These are phyloP conservation scores for Pyricularia pennisetigena DNA, from an alignment of 2,329 filamentous ascomycete species.

Conservation along the genomic window DNA sequence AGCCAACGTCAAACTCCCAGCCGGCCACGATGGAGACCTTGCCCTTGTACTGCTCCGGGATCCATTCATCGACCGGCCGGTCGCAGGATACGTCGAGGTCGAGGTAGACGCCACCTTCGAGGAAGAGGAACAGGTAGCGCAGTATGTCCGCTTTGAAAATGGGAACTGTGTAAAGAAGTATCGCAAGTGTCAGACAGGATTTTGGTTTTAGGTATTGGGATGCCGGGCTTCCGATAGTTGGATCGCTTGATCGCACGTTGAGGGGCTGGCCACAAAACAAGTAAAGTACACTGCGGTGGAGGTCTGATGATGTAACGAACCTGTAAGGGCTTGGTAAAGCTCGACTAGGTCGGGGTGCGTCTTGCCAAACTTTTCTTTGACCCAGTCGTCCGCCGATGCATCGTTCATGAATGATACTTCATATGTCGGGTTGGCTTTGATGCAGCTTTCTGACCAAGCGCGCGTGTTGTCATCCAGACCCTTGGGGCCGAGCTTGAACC, in stretches of 20 bases:
- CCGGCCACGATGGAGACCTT: conserved; percentile 14
- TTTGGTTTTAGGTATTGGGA: background rate
- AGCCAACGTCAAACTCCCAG: conserved; percentile 17
- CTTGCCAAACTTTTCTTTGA: conserved; percentile 45
- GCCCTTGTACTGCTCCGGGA: conserved; percentile 10
- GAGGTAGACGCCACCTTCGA: conserved; percentile 33
- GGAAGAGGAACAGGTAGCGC: conserved; percentile 13
- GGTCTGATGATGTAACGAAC: background rate
- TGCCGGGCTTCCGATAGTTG: conserved; percentile 13
- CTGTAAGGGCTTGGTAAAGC: conserved; percentile 12
- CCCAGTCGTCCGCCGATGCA: conserved; percentile 31
- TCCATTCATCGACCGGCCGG: conserved; percentile 26
- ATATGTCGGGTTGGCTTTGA: conserved; percentile 17
- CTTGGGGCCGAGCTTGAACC: conserved; percentile 27
- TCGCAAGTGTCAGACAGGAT: background rate
- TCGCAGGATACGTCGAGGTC: conserved; percentile 47
- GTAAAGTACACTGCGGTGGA: conserved; percentile 7
- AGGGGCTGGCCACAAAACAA: background rate
- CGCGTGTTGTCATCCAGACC: conserved; percentile 19
- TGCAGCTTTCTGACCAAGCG: conserved; percentile 21
- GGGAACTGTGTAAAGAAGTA: background rate
- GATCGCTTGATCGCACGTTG: background rate
- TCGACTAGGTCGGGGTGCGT: conserved; percentile 14
- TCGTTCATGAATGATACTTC: conserved; percentile 18
- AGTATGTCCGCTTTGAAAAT: conserved; percentile 30